Base-by-base conservation (phyloP, 306 rosid genomes). In the Trichosanthes truncata region DNA sequence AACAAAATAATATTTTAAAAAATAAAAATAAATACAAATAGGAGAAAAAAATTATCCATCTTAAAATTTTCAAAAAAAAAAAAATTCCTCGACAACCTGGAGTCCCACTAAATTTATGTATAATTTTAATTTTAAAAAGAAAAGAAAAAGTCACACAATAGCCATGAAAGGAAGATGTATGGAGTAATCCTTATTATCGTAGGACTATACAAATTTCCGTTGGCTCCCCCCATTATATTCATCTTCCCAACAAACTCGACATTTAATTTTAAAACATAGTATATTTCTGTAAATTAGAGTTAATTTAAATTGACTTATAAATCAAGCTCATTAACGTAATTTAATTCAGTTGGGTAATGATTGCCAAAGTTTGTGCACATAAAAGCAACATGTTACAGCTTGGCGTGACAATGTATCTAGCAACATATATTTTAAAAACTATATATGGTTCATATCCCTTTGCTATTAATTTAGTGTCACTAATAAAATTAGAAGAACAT, bases 351-450 rank as follows among this genome's bases (percentile, higher is more conserved):
- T 53, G 82, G 80, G 80, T 20, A 57, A 73, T 45, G 78, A 41
- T 29, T 33, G 77, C 52, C 71, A 82, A 68, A 81, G 88, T 76
- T 80, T 88, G 83, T 74, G 85, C 82, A 48, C 60, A 73, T 33
- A 38, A 67, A n/a, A 61, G 90, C 82, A 75, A 81, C 84, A 81
- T 20, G 87, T 88, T 92, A 89, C 94, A 92, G 89, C 94, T 78
- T 74, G 31, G 75, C 66, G 26, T 74, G 62, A 74, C 78, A 74
- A 20, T 74, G 57, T 74, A 74, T 29, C 3, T 48, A 73, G 55
- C 38, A 71, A 25, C 35, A 46, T 26, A 49, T 29, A 49, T 74
- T 20, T 41, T 21, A 11, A 25, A 21, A 2, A 0, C 23, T 43
- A 23, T 69, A 41, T 43, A 12, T 4, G 78, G 46, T 74, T 46